Base-by-base conservation (phyloP, 2,329 filamentous ascomycete genomes). In the Xenoacremonium recifei region DNA sequence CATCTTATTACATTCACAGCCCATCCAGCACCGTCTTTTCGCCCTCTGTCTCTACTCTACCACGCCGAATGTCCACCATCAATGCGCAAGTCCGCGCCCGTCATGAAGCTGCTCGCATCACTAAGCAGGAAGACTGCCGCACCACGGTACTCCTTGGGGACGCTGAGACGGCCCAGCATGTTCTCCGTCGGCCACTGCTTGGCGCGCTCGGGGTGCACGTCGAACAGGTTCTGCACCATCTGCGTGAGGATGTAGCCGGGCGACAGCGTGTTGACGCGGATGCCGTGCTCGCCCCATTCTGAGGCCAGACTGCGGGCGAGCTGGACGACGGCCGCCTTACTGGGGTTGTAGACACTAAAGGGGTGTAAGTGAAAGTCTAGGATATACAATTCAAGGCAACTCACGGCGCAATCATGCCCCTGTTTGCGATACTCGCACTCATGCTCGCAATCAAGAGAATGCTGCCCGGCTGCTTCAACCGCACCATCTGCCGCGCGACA, bases 221-320 rank as follows among this genome's bases (percentile, higher is more conserved):
- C 75, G 58, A 96, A 93, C 21, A 95, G 77, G 44, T 80, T 77
- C 61, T 88, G 80, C 2, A 92, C 87, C 90, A 96, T 95, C 17
- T 85, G 80, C 2, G 87, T 90, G 17, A 86, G 77, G 58, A 90
- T 89, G 61, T 90, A 89, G 7, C 88, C 87, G 0, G 88, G 87
- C 16, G 84, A 89, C 49, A 93, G 79, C 12, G 85, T 89, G 68
- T 93, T 92, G 47, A 92, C 84, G 3, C 87, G 79, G 57, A 93
- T 91, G 27, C 80, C 81, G 61, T 86, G 67, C 52, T 72, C 64
- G 35, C 85, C 86, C 86, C 85, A 89, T 63, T 91, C 87, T 9
- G 77, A 67, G 2, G 85, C 86, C 7, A 90, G 72, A 61, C 84
- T 88, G 44, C 84, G 79, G 1, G 67, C 80, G 1, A 90, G 76